A percentile compares a stretch with the other conserved stretches of the same genome.
Evolutionary conservation across 352 stramenopile species (phyloP).

Genomic region (Globisporangium carolinianum): DNA sequence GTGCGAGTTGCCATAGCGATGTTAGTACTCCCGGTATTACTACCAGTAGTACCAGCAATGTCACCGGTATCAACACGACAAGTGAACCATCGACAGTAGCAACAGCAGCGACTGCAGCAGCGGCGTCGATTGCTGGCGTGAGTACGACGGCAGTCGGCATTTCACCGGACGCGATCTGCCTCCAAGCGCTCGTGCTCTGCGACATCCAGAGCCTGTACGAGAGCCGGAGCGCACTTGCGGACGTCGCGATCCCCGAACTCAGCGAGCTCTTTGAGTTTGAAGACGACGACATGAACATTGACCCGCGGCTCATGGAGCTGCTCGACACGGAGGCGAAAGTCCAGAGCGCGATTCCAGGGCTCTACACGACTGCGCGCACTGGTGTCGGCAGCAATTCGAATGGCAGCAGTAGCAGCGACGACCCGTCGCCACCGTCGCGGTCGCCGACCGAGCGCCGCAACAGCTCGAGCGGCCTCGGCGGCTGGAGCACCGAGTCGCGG

Average conservation of each 20-base stretch:
- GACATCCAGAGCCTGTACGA: constrained; percentile 77
- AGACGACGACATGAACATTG: constrained; percentile 55
- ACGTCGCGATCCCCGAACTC: constrained; percentile 57
- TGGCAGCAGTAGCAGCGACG: background rate
- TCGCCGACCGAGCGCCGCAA: constrained; percentile 6
- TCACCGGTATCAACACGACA: constrained; percentile 2
- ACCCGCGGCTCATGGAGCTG: constrained; percentile 39
- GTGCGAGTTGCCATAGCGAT: constrained; percentile 20
- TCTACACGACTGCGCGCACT: constrained; percentile 8
- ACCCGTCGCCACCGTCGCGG: background rate
- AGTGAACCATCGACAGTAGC: background rate
- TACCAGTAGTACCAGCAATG: constrained; percentile 4
- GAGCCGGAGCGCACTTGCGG: constrained; percentile 62
- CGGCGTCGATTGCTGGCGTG: background rate
- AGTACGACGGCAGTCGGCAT: constrained; percentile 25
- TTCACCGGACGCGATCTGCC: constrained; percentile 39
- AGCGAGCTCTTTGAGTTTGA: constrained; percentile 75
- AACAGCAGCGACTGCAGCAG: constrained; percentile 5
- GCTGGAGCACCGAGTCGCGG: constrained; percentile 34
- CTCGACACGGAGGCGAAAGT: constrained; percentile 21
- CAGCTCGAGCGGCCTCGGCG: constrained; percentile 23
- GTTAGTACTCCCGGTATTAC: too few species aligned
- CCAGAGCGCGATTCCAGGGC: constrained; percentile 8
- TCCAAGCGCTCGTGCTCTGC: constrained; percentile 68
- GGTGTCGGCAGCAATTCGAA: too few species aligned